Percentiles rank a stretch among this genome's conserved stretches.
Conservation (phyloP, 2,329 filamentous ascomycete species). For the Ilyonectria robusta region DNA sequence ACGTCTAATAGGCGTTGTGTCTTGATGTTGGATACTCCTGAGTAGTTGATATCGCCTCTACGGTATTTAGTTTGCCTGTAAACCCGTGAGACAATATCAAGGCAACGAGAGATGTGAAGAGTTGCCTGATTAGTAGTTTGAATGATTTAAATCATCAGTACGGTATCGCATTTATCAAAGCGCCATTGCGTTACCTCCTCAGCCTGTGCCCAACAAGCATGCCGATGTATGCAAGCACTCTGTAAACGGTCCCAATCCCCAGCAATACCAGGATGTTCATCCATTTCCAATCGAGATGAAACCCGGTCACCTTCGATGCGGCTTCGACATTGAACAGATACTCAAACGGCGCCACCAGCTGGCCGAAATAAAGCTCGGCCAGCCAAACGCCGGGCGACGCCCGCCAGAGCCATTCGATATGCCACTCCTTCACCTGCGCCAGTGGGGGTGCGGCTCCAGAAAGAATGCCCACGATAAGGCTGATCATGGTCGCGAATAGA, state of each 20-base stretch:
- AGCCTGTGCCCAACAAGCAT: slow-evolving; percentile 42
- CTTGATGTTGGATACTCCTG: no score
- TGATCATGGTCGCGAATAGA: slow-evolving; percentile 67
- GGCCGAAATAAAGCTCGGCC: slow-evolving; percentile 68
- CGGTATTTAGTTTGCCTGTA: no score
- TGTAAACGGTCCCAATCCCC: slow-evolving; percentile 60
- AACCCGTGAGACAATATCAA: no score
- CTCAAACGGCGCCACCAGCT: slow-evolving; percentile 63
- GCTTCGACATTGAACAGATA: slow-evolving; percentile 67
- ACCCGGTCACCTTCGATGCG: slow-evolving; percentile 61
- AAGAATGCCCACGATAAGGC: slow-evolving; percentile 67
- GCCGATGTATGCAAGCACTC: slow-evolving; percentile 57
- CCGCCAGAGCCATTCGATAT: slow-evolving; percentile 70
- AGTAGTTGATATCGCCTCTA: no score
- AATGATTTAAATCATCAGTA: no score
- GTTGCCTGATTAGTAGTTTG: neutral
- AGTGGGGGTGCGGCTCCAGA: slow-evolving; percentile 68
- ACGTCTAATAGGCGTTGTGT: no score
- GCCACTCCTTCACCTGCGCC: slow-evolving; percentile 63
- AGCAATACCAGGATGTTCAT: slow-evolving; percentile 62
- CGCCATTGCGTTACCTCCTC: slow-evolving; percentile 32
- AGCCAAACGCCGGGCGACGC: slow-evolving; percentile 68
- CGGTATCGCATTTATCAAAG: neutral
- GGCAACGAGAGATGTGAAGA: neutral
- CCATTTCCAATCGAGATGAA: slow-evolving; percentile 59